These are phyloP conservation scores for Penicillium corylophilum DNA, from an alignment of 2,329 filamentous ascomycete genomes.

Conservation along the genomic window DNA sequence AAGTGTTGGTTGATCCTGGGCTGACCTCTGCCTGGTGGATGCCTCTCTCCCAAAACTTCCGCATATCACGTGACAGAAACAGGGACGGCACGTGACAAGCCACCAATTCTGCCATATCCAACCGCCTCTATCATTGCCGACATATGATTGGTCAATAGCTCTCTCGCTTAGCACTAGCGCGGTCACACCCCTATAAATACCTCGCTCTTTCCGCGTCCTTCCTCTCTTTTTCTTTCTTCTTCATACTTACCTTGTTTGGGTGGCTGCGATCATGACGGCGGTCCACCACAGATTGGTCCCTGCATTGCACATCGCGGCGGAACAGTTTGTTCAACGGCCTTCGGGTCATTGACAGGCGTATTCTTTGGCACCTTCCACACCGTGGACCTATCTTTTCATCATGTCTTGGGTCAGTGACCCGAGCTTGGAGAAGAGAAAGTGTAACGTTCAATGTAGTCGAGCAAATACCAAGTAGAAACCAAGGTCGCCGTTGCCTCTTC, in stretches of 20 bases:
- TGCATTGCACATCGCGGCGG: constrained; percentile 60
- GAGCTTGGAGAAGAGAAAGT: constrained; percentile 35
- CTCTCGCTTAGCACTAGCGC: constrained; percentile 36
- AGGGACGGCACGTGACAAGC: neutral
- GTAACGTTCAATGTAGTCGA: no score
- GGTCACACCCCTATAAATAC: constrained; percentile 31
- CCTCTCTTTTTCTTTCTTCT: constrained; percentile 44
- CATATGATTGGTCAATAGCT: constrained; percentile 11
- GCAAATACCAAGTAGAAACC: no score
- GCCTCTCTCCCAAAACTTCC: constrained; percentile 34
- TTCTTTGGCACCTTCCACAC: constrained; percentile 39
- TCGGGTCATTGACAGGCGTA: constrained; percentile 42
- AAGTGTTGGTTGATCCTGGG: constrained; percentile 9
- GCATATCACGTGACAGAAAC: constrained; percentile 27
- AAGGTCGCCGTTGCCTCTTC: no score
- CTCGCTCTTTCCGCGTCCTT: constrained; percentile 17
- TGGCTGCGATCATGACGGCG: constrained; percentile 49
- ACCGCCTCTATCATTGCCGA: neutral
- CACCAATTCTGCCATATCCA: neutral
- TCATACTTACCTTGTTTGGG: constrained; percentile 55
- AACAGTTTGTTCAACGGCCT: constrained; percentile 50
- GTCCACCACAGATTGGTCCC: constrained; percentile 49
- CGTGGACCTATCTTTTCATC: constrained; percentile 35
- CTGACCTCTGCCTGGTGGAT: constrained; percentile 9
- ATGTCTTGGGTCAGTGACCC: constrained; percentile 29